Conservation (phyloP, 78 protist species). For the Dictyostelium citrinum region DNA sequence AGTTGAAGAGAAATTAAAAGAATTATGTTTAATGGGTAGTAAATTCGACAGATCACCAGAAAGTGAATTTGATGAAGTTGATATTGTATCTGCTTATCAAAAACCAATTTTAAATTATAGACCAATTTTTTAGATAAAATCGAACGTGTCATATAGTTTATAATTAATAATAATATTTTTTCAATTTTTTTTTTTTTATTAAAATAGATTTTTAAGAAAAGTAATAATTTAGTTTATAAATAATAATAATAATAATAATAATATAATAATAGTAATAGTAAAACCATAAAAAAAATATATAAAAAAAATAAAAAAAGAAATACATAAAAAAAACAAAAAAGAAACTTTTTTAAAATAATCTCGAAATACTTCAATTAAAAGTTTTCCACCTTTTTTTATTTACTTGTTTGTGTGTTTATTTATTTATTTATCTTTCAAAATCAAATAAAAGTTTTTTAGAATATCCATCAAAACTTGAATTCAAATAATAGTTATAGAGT, state of each 20-base stretch:
- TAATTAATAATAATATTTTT: conserved; percentile 1
- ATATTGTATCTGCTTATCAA: conserved; percentile 53
- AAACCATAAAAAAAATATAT: neutral
- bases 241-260: neutral
- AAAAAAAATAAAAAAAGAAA: neutral
- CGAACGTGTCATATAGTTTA: neutral
- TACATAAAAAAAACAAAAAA: neutral
- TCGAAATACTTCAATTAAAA: too few relatives aligned
- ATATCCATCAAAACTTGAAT: too few relatives aligned
- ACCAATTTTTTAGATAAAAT: conserved; percentile 37
- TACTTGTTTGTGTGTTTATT: too few relatives aligned
- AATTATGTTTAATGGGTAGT: conserved; percentile 60
- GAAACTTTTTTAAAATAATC: neutral
- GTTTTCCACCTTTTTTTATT: neutral
- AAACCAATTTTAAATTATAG: conserved; percentile 30
- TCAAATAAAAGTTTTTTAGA: too few relatives aligned
- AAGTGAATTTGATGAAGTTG: conserved; percentile 44
- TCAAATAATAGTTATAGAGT: too few relatives aligned
- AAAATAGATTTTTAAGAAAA: neutral
- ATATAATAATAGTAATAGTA: neutral
- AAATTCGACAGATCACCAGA: conserved; percentile 68
- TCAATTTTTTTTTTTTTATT: neutral
- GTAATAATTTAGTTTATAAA: neutral
- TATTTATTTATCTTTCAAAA: neutral
- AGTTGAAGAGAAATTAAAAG: conserved; percentile 74